Evolutionary conservation across 768 basidiomycete species (phyloP), one percentile per base, ranked within the genome.

Genomic region (Chalciporus piperatus): DNA sequence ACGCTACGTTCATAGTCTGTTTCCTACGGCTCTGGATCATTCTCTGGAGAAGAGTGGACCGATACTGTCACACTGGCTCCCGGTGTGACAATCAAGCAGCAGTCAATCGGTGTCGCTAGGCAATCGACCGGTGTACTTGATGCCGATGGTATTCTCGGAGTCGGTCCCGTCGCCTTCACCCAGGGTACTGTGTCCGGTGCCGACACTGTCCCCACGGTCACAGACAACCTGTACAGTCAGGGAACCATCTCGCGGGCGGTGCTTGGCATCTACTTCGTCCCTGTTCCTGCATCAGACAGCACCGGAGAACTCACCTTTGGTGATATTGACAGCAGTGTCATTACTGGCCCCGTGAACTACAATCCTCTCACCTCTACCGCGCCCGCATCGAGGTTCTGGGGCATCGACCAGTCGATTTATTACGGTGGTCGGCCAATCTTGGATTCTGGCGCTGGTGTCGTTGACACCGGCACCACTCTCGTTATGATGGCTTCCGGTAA

Each of bases 241-340:
- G 65, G 67, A 19, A 39, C 53, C 6, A 71, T 72, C 45, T n/a
- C n/a, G n/a, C n/a, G n/a, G n/a, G n/a, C n/a, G n/a, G n/a, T 63
- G 6, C 50, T 72, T 46, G 67, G 67, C 14, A 52, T 73, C 17
- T 69, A 61, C 38, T 70, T 70, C 53, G 59, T 55, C 38, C 64
- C 66, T 5, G 33, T 47, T 27, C 50, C 60, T 12, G 56, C 43
- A 28, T 0, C 27, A 25, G 58, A 59, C 25, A 64, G 56, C 32
- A 47, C 56, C 8, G 50, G 66, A 41, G 47, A 61, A 48, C 56
- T 67, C 28, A 61, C 63, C 11, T 69, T 67, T 50, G 67, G 66
- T 19, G 63, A 51, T 3, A 49, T 46, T 25, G 63, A 65, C 20
- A 9, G 6, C 17, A 49, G 45, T 30, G 59, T 52, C 9, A 54